phyloP scores from a whole-genome alignment of 306 rosid genomes.

The Casuarina glauca region DNA sequence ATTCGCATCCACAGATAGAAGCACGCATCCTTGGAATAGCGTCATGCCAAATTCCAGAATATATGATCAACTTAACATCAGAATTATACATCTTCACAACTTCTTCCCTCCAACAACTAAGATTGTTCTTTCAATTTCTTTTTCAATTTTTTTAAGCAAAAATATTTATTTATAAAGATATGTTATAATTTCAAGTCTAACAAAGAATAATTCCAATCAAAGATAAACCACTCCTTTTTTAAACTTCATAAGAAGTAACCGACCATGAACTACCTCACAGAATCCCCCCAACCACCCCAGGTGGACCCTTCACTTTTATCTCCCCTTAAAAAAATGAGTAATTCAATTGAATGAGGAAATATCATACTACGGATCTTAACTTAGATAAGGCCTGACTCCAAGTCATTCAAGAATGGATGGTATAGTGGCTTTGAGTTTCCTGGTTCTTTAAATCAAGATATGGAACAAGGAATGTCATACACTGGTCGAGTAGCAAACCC shows the following conservation, averaged over 20 bases:
- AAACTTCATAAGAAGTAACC: not conserved
- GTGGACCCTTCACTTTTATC: too few species aligned
- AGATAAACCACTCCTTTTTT: not conserved
- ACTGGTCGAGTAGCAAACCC: not conserved
- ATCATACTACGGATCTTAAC: not conserved
- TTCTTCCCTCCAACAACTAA: too few species aligned
- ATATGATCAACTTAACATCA: too few species aligned
- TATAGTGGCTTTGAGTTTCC: not conserved
- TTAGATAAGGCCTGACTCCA: not conserved
- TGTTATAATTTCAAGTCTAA: too few species aligned
- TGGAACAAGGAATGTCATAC: not conserved
- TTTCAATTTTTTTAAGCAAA: too few species aligned
- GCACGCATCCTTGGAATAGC: not conserved
- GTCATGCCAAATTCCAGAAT: not conserved
- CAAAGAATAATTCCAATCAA: too few species aligned
- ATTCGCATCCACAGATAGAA: not conserved
- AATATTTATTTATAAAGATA: too few species aligned
- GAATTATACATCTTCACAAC: too few species aligned
- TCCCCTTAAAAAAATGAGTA: not conserved
- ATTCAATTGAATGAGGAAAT: not conserved
- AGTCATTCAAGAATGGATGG: not conserved
- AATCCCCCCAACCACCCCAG: too few species aligned
- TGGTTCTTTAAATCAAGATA: not conserved
- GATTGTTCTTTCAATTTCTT: too few species aligned
- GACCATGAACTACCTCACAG: too few species aligned